Conservation (phyloP, 345 rosid species). For the Toxicodendron radicans region DNA sequence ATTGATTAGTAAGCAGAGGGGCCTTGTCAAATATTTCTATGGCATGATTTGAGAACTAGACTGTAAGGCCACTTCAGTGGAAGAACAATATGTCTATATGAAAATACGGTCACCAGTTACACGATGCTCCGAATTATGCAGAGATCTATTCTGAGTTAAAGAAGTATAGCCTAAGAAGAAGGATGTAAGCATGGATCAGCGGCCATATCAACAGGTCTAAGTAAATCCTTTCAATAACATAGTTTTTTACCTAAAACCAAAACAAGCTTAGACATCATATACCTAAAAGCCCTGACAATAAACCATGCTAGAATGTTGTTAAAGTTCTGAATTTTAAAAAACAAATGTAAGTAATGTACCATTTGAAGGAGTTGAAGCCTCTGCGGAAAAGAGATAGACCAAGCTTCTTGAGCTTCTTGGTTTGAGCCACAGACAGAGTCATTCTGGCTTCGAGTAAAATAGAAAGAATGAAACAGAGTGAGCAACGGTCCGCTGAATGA, state of each 20-base stretch:
- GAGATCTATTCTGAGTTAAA: too few relatives aligned
- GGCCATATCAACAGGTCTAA: background rate
- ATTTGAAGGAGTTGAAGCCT: slow-evolving; percentile 81
- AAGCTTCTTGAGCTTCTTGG: too few relatives aligned
- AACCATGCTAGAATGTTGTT: background rate
- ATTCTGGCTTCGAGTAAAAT: slow-evolving; percentile 25
- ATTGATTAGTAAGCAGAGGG: too few relatives aligned
- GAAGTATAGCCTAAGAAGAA: too few relatives aligned
- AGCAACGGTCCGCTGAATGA: slow-evolving; percentile 40
- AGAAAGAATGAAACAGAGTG: background rate
- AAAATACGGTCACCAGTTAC: too few relatives aligned
- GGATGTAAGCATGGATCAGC: background rate
- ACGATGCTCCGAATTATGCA: too few relatives aligned
- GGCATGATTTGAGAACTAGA: too few relatives aligned
- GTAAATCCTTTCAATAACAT: background rate
- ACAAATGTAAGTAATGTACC: slow-evolving; percentile 39
- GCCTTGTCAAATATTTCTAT: too few relatives aligned
- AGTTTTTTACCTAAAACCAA: background rate
- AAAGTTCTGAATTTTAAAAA: too few relatives aligned
- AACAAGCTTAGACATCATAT: background rate
- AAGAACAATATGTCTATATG: too few relatives aligned
- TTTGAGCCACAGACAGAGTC: slow-evolving; percentile 61
- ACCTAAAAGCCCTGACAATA: background rate
- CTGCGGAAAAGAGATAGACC: too few relatives aligned
- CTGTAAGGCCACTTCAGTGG: too few relatives aligned